phyloP scores from a whole-genome alignment of 1,139 yeast species.

The Candida buenavistaensis region DNA sequence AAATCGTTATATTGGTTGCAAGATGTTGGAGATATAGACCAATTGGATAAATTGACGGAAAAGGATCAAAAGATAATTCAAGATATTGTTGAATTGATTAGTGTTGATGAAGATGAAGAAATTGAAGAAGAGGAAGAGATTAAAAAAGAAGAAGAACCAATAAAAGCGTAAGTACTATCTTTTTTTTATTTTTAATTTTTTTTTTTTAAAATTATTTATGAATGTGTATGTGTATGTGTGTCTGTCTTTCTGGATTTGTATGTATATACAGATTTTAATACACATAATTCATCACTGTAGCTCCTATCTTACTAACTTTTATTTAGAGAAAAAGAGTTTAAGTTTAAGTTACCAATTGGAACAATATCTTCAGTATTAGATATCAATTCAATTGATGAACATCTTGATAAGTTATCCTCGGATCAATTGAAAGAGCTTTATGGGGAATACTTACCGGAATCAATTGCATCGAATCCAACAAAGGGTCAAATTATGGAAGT shows the following conservation, averaged over 20 bases:
- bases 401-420: conserved; percentile 37
- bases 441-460: conserved; percentile 44
- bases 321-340: conserved; percentile 5
- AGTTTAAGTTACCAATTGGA: conserved; percentile 21
- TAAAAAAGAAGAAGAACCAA: conserved; percentile 18
- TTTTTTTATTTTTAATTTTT: background rate
- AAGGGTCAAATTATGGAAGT: conserved; percentile 44
- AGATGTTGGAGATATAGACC: conserved; percentile 66
- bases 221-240: too few species aligned
- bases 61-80: conserved; percentile 58
- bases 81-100: conserved; percentile 55
- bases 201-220: too few species aligned
- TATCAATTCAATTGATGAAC: conserved; percentile 34
- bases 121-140: conserved; percentile 36
- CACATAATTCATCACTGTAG: too few species aligned
- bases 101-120: conserved; percentile 42
- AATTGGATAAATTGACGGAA: conserved; percentile 60
- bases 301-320: conserved; percentile 3
- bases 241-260: conserved; percentile 1
- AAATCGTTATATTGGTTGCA: conserved; percentile 91
- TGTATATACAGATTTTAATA: too few species aligned
- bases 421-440: conserved; percentile 39
- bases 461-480: conserved; percentile 33
- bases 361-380: conserved; percentile 44
- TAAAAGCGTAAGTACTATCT: conserved; percentile 18